phyloP scores from a whole-genome alignment of 495 filamentous ascomycete species.

The Tetracladium setigerum region DNA sequence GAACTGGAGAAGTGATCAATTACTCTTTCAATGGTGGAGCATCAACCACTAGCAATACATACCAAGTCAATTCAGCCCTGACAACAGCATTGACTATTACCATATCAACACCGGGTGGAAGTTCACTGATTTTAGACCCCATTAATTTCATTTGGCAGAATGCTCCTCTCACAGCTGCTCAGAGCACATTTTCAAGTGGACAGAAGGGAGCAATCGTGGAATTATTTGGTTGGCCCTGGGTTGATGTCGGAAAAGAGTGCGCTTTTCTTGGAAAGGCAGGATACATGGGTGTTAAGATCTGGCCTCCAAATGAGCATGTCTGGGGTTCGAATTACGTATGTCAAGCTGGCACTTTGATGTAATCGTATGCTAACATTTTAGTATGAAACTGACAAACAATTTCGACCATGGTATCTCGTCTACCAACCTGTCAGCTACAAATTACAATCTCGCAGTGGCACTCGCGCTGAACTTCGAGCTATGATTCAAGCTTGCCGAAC shows the following conservation, averaged over 20 bases:
- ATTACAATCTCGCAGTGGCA: conserved; percentile 24
- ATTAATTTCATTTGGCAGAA: conserved; percentile 28
- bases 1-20: conserved; percentile 17
- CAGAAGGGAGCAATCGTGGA: conserved; percentile 28
- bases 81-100: conserved; percentile 16
- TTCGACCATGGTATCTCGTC: conserved; percentile 7
- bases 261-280: conserved; percentile 25
- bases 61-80: conserved; percentile 17
- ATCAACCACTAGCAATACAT: conserved; percentile 14
- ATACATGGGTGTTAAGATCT: conserved; percentile 29
- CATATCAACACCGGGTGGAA: conserved; percentile 17
- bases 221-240: conserved; percentile 28
- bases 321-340: conserved; percentile 24
- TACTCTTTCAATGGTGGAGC: conserved; percentile 22
- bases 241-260: conserved; percentile 25
- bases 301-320: conserved; percentile 24
- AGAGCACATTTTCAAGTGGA: conserved; percentile 20
- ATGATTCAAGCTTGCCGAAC: conserved; percentile 28
- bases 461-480: conserved; percentile 21
- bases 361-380: neutral
- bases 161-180: conserved; percentile 17
- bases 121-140: conserved; percentile 20
- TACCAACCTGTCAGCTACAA: conserved; percentile 27
- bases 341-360: neutral
- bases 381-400: conserved; percentile 6